These are phyloP conservation scores for Rhizopogon vinicolor DNA, from an alignment of 768 basidiomycete genomes.

Conservation along the genomic window DNA sequence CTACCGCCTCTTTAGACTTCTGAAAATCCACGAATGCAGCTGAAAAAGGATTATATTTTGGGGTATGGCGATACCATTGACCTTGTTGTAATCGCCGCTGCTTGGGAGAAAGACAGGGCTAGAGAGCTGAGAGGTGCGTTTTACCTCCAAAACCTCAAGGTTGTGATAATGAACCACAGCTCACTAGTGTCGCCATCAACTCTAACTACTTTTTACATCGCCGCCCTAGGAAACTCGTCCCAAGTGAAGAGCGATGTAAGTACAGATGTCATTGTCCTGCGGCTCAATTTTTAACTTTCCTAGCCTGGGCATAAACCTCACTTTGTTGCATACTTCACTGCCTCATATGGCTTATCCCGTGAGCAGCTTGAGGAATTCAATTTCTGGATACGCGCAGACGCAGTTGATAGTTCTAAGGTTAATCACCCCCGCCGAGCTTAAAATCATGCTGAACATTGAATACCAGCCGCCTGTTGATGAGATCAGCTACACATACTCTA, in stretches of 20 bases:
- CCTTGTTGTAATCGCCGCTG: conserved; percentile 70
- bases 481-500: conserved; percentile 52
- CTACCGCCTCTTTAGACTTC: not conserved
- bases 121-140: conserved; percentile 66
- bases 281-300: not conserved
- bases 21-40: conserved; percentile 18
- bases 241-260: conserved; percentile 37
- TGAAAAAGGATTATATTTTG: conserved; percentile 87
- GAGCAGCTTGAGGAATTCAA: conserved; percentile 69
- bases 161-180: not conserved
- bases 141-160: conserved; percentile 2
- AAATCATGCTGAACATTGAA: not conserved
- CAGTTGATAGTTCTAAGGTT: conserved; percentile 10
- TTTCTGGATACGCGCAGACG: conserved; percentile 43
- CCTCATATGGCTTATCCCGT: conserved; percentile 69
- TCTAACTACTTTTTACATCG: conserved; percentile 80
- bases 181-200: conserved; percentile 60
- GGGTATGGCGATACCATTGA: conserved; percentile 80
- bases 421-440: not conserved
- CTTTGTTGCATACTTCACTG: conserved; percentile 71
- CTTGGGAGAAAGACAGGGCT: conserved; percentile 78
- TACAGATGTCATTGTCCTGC: not conserved
- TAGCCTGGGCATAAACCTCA: conserved; percentile 48
- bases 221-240: conserved; percentile 50
- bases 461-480: conserved; percentile 15